phyloP scores from a whole-genome alignment of 2,329 filamentous ascomycete genomes.

The Teratosphaeria destructans region DNA sequence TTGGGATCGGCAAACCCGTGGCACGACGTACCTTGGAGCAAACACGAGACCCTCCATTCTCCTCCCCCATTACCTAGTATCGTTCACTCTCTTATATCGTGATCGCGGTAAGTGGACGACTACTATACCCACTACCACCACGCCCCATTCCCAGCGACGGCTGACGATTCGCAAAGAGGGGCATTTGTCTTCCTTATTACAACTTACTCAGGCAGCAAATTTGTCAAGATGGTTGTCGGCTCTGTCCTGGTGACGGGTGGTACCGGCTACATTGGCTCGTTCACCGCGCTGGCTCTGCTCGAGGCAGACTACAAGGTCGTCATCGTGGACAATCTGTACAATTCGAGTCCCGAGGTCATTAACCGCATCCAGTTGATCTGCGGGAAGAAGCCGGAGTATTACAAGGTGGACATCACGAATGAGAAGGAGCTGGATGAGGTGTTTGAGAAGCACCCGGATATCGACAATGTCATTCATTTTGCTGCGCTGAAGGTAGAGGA shows the following conservation, averaged over 20 bases:
- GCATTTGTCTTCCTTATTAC: not conserved
- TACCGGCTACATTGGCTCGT: conserved; percentile 97
- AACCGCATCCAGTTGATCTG: conserved; percentile 91
- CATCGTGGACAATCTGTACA: conserved; percentile 93
- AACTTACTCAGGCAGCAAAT: not conserved
- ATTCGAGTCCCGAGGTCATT: conserved; percentile 81
- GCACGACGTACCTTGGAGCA: not conserved
- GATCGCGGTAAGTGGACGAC: not conserved
- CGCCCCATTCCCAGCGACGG: not conserved
- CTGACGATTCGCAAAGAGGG: not conserved
- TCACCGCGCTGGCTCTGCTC: conserved; percentile 85
- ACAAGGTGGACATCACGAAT: conserved; percentile 80
- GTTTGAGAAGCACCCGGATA: conserved; percentile 79
- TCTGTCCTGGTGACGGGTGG: conserved; percentile 50
- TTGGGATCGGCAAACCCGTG: not conserved
- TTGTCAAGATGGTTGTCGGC: conserved; percentile 10
- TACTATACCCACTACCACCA: not conserved
- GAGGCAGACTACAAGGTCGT: conserved; percentile 93
- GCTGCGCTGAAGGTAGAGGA: conserved; percentile 74
- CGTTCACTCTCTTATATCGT: not conserved
- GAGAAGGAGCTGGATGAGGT: conserved; percentile 74
- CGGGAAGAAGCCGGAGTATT: conserved; percentile 77
- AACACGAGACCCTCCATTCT: not conserved
- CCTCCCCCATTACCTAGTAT: not conserved
- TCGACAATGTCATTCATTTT: conserved; percentile 98